These are phyloP conservation scores for Diplodia mutila DNA, from an alignment of 2,329 filamentous ascomycete species.

Conservation along the genomic window DNA sequence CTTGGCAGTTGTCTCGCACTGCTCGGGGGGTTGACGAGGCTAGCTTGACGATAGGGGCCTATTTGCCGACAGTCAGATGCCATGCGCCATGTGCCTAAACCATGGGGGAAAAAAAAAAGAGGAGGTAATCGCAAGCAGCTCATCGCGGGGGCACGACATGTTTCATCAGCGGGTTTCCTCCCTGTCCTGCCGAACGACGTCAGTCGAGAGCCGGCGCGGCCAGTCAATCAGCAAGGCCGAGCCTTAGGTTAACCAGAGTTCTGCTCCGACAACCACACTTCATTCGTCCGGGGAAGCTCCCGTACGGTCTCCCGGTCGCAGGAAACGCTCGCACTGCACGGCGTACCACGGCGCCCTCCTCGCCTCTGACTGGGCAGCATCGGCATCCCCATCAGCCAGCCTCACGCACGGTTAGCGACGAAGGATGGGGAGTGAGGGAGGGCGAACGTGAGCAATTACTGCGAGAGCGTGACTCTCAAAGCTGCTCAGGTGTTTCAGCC, in stretches of 20 bases:
- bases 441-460: not conserved
- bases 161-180: not conserved
- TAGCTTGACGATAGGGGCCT: not conserved
- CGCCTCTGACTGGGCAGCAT: not conserved
- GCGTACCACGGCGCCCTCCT: slow-evolving; percentile 2
- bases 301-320: not conserved
- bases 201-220: not conserved
- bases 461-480: not conserved
- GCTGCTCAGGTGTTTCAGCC: slow-evolving; percentile 10
- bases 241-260: not conserved
- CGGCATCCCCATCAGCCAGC: not conserved
- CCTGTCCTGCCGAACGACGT: not conserved
- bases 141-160: not conserved
- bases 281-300: slow-evolving; percentile 16
- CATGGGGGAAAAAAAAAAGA: not conserved
- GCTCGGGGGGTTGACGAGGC: not conserved
- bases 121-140: not conserved
- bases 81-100: no score
- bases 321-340: not conserved
- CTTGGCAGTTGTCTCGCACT: not conserved
- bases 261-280: not conserved
- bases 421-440: not conserved
- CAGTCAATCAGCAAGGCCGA: not conserved
- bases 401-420: not conserved
- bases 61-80: not conserved